Percentiles rank a stretch among this genome's conserved stretches.
These are phyloP conservation scores for Medicago lupulina DNA, from an alignment of 306 rosid species.

Conservation along the genomic window DNA sequence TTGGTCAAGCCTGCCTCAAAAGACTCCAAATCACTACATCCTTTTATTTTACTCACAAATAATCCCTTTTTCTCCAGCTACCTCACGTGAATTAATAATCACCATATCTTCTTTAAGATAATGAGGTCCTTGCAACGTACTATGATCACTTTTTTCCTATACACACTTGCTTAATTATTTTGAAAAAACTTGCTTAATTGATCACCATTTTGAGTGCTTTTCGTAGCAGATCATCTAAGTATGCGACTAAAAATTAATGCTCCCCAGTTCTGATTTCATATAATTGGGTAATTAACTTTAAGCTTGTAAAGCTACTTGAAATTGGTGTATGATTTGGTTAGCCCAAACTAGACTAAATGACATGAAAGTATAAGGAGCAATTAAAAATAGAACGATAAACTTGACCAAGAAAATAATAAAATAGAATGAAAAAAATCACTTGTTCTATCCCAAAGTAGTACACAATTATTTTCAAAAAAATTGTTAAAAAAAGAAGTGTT, in stretches of 20 bases:
- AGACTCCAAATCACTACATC: conserved; percentile 47
- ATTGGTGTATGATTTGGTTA: conserved; percentile 18
- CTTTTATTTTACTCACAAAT: conserved; percentile 12
- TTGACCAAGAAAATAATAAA: too few relatives aligned
- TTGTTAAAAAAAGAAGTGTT: too few relatives aligned
- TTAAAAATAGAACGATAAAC: too few relatives aligned
- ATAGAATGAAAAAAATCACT: too few relatives aligned
- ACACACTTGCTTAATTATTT: conserved; percentile 22
- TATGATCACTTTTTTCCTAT: conserved; percentile 14
- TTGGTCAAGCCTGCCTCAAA: conserved; percentile 63
- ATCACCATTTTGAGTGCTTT: conserved; percentile 37
- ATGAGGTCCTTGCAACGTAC: conserved; percentile 21
- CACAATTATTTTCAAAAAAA: too few relatives aligned
- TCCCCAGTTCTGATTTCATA: too few relatives aligned
- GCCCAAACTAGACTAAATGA: conserved; percentile 21
- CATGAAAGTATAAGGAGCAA: neutral
- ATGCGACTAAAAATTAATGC: neutral
- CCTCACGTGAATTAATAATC: conserved; percentile 42
- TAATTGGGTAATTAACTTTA: too few relatives aligned
- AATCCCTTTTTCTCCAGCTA: conserved; percentile 30
- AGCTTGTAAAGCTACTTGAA: neutral
- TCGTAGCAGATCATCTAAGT: conserved; percentile 17
- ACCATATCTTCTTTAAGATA: conserved; percentile 35
- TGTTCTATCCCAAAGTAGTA: too few relatives aligned
- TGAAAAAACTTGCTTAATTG: neutral